phyloP scores from a whole-genome alignment of 1,284 basidiomycete genomes.

The Ceratobasidium papillatum region DNA sequence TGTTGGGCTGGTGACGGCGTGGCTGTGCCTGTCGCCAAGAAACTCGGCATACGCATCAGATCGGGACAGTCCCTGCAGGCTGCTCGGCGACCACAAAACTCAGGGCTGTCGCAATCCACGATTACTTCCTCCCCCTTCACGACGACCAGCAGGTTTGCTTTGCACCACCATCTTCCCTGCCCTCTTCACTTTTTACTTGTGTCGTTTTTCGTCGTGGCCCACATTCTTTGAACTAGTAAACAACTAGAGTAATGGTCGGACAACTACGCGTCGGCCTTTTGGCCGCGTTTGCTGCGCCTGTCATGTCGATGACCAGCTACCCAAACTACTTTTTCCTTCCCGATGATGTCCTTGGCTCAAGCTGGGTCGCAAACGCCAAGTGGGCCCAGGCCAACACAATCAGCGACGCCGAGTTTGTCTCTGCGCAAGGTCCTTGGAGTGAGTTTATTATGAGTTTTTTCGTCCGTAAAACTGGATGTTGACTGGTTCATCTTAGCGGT shows the following conservation, averaged over 20 bases:
- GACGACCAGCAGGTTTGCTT: neutral
- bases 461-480: neutral
- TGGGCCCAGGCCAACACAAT: conserved; percentile 57
- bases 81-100: neutral
- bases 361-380: conserved; percentile 52
- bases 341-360: conserved; percentile 56
- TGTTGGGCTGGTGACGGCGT: too few relatives aligned
- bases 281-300: conserved; percentile 12
- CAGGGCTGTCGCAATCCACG: neutral
- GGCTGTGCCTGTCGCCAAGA: neutral
- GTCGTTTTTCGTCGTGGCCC: neutral
- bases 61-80: neutral
- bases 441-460: conserved; percentile 45
- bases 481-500: conserved; percentile 30
- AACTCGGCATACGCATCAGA: neutral
- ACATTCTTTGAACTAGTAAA: conserved; percentile 24
- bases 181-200: too few relatives aligned
- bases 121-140: neutral
- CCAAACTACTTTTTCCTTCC: conserved; percentile 66
- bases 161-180: neutral
- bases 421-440: conserved; percentile 65
- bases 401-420: conserved; percentile 57
- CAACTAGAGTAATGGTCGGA: conserved; percentile 7
- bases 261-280: conserved; percentile 7
- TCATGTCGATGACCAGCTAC: conserved; percentile 53